These are phyloP conservation scores for Didymella exigua DNA, from an alignment of 2,329 filamentous ascomycete genomes.

Conservation along the genomic window DNA sequence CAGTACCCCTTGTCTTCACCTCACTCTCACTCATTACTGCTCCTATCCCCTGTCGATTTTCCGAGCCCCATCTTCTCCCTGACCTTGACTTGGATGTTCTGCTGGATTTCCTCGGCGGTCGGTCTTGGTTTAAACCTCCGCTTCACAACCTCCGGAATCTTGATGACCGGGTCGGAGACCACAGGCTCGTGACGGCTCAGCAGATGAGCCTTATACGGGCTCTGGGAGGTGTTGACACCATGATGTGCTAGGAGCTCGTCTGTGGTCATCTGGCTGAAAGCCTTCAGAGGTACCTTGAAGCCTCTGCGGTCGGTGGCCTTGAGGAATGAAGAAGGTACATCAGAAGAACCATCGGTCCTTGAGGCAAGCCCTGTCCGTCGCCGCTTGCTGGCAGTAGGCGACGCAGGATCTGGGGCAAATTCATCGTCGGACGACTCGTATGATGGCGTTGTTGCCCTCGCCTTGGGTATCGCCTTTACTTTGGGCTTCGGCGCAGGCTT, in stretches of 20 bases:
- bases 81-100: slow-evolving; percentile 11
- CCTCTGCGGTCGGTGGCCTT: not conserved
- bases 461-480: not conserved
- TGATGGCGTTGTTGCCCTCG: not conserved
- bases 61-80: not conserved
- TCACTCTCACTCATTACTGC: not conserved
- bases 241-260: slow-evolving; percentile 7
- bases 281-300: not conserved
- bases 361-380: not conserved
- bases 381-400: slow-evolving; percentile 12
- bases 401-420: slow-evolving; percentile 5
- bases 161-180: slow-evolving; percentile 11
- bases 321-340: not conserved
- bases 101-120: slow-evolving; percentile 7
- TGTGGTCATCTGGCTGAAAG: slow-evolving; percentile 3
- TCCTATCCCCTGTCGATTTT: not conserved
- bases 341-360: not conserved
- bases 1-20: not conserved
- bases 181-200: slow-evolving; percentile 16
- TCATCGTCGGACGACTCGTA: slow-evolving; percentile 14
- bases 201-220: slow-evolving; percentile 18
- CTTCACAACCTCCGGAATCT: slow-evolving; percentile 11
- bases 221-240: slow-evolving; percentile 8
- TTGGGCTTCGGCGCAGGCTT: not conserved
- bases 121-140: slow-evolving; percentile 16